Percentiles rank a stretch among this genome's conserved stretches.
Conservation (phyloP, 2,329 filamentous ascomycete genomes). For the Ophiostoma tasmaniense region DNA sequence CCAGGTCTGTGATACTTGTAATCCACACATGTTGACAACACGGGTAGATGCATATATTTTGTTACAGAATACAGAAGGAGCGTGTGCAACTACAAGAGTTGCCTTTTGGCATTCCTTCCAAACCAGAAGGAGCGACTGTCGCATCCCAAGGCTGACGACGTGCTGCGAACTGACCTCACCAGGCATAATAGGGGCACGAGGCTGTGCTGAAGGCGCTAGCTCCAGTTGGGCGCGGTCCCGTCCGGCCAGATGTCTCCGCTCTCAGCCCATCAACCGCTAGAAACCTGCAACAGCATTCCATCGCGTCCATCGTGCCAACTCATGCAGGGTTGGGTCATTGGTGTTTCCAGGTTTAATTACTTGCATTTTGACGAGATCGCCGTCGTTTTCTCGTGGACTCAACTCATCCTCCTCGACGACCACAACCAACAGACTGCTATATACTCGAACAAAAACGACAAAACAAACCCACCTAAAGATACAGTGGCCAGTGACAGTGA, state of each 20-base stretch:
- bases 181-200: not conserved
- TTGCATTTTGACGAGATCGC: not conserved
- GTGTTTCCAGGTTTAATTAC: not conserved
- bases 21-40: not conserved
- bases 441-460: too few species aligned
- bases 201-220: not conserved
- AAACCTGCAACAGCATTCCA: not conserved
- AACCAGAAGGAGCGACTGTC: not conserved
- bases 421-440: too few species aligned
- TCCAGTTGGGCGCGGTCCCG: not conserved
- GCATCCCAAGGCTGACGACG: constrained; percentile 3
- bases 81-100: not conserved
- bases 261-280: not conserved
- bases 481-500: too few species aligned
- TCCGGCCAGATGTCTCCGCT: not conserved
- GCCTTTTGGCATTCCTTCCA: not conserved
- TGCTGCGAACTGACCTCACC: not conserved
- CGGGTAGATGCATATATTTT: not conserved
- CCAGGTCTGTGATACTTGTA: not conserved
- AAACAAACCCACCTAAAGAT: not conserved
- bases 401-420: not conserved
- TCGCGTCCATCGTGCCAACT: not conserved
- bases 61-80: not conserved
- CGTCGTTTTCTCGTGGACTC: not conserved
- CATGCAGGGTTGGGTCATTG: not conserved